Base-by-base conservation (phyloP, 2,329 filamentous ascomycete species). In the Magnaporthales sp. region DNA sequence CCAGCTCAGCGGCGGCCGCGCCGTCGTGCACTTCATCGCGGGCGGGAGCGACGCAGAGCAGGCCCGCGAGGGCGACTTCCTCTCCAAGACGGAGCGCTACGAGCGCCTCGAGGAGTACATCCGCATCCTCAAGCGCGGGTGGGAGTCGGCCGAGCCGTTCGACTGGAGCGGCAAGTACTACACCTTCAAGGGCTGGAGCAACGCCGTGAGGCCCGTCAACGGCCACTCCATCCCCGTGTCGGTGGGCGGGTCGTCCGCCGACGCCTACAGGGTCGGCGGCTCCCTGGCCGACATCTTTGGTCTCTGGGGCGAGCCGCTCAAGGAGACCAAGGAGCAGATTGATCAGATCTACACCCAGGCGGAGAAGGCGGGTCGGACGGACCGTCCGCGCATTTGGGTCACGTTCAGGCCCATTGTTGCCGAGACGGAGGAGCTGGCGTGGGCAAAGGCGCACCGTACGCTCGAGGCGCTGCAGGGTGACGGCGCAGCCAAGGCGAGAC, bases 271-370 rank as follows among this genome's bases (percentile, higher is more conserved):
- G 26, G 78, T 87, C 54, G 86, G 86, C 27, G 86, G 86, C 30
- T 76, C 80, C 0, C 77, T 87, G 2, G 85, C 81, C 30, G 86
- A 88, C 69, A 88, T 88, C 70, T 88, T 88, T 68, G 86, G 86
- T 0, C 80, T 88, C 4, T 88, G 86, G 86, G 86, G 86, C 11
- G 86, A 88, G 71, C 86, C 86, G 1, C 76, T 88, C 1, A 86
- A 87, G 74, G 86, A 88, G 72, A 88, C 86, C 0, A 85, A 84
- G 74, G 79, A 88, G 71, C 86, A 88, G 73, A 86, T 88, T 69
- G 83, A 86, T 69, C 80, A 81, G 24, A 84, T 88, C 72, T 86
- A 86, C 69, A 83, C 80, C 3, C 85, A 84, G 70, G 82, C 86
- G 0, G 83, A 79, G n/a, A 83, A 82, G 69, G 85, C 85, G 1